These are phyloP conservation scores for Claviceps digitariae DNA, from an alignment of 2,329 filamentous ascomycete genomes.

Conservation along the genomic window DNA sequence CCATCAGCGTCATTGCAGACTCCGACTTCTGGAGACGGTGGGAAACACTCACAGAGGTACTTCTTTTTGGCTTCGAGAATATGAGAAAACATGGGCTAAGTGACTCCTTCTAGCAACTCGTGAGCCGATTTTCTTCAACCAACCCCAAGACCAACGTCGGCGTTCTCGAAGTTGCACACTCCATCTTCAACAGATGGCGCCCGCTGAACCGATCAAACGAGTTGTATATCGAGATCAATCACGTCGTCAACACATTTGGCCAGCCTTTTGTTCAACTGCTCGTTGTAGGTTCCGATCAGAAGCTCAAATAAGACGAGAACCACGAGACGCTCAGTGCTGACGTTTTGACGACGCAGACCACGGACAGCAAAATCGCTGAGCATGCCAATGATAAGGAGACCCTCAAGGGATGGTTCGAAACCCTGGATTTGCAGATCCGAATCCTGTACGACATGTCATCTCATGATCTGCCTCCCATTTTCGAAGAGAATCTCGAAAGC, in stretches of 20 bases:
- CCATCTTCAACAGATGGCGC: slow-evolving; percentile 92
- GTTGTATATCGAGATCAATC: slow-evolving; percentile 89
- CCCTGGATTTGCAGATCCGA: slow-evolving; percentile 78
- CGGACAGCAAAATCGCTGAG: slow-evolving; percentile 57
- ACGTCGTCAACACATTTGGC: slow-evolving; percentile 79
- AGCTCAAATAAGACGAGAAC: background rate
- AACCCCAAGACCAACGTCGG: slow-evolving; percentile 82
- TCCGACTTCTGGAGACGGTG: slow-evolving; percentile 94
- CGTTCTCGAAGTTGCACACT: slow-evolving; percentile 93
- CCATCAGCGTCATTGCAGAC: slow-evolving; percentile 93
- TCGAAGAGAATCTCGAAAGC: slow-evolving; percentile 72
- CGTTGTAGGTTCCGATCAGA: slow-evolving; percentile 34
- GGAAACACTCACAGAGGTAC: slow-evolving; percentile 82
- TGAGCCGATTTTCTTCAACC: slow-evolving; percentile 68
- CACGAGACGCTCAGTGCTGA: background rate
- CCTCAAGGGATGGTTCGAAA: slow-evolving; percentile 67
- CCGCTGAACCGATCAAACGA: slow-evolving; percentile 88
- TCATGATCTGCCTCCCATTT: slow-evolving; percentile 87
- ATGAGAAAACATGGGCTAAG: slow-evolving; percentile 3
- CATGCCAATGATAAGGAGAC: slow-evolving; percentile 62
- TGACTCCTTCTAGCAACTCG: slow-evolving; percentile 51
- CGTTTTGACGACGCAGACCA: slow-evolving; percentile 32
- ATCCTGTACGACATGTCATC: slow-evolving; percentile 95
- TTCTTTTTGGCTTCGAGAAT: no score
- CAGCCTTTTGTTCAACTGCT: slow-evolving; percentile 71